Evolutionary conservation across 1,139 yeast genomes (phyloP).

Genomic region (Candida anutae): DNA sequence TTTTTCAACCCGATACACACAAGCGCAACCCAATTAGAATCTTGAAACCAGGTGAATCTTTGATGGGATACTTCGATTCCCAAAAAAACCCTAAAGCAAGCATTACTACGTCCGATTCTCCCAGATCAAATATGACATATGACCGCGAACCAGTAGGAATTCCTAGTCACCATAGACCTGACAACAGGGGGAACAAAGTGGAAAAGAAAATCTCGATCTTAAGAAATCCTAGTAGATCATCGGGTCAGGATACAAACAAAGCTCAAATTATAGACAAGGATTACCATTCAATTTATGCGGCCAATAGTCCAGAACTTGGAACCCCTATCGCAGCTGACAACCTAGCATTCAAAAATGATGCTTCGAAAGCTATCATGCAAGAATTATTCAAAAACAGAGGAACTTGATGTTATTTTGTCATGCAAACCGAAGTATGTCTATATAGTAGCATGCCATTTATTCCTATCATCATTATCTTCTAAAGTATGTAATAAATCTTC

Average conservation of each 20-base stretch:
- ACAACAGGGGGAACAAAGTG: too few relatives aligned
- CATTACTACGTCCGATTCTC: neutral
- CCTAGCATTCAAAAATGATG: too few relatives aligned
- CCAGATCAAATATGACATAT: conserved; percentile 3
- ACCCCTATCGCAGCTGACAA: neutral
- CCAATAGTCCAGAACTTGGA: conserved; percentile 1
- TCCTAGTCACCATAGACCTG: conserved; percentile 6
- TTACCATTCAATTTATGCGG: conserved; percentile 10
- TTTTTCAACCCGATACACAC: conserved; percentile 4
- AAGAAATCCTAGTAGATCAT: conserved; percentile 3
- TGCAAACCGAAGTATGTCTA: neutral
- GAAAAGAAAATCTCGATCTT: conserved; percentile 10
- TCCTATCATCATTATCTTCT: too few relatives aligned
- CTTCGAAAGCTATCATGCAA: conserved; percentile 1
- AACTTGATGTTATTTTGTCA: neutral
- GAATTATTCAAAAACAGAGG: too few relatives aligned
- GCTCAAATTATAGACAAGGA: too few relatives aligned
- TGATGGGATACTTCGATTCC: conserved; percentile 6
- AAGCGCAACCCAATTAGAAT: conserved; percentile 17
- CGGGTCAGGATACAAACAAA: conserved; percentile 6
- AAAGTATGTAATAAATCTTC: too few relatives aligned
- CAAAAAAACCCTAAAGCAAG: neutral
- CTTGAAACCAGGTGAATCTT: conserved; percentile 24
- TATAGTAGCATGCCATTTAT: too few relatives aligned
- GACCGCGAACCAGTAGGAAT: conserved; percentile 1